These are phyloP conservation scores for Xerocomus subilludens DNA, from an alignment of 1,284 basidiomycete genomes.

Conservation along the genomic window DNA sequence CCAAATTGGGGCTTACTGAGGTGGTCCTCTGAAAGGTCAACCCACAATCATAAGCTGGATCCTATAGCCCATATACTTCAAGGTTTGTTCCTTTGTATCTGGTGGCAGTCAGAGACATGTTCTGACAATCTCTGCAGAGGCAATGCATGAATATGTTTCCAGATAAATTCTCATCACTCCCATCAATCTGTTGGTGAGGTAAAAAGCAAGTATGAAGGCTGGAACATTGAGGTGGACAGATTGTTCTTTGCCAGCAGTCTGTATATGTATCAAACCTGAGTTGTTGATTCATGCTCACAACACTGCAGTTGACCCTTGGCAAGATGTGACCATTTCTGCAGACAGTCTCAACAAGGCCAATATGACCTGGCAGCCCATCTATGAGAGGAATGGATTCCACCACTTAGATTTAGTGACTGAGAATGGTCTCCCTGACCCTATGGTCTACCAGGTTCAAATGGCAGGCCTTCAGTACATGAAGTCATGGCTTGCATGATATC, in stretches of 20 bases:
- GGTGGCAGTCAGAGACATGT: neutral
- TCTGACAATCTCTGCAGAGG: slow-evolving; percentile 55
- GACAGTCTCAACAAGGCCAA: slow-evolving; percentile 61
- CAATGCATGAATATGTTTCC: slow-evolving; percentile 73
- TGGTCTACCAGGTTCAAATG: slow-evolving; percentile 65
- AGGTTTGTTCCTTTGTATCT: slow-evolving; percentile 57
- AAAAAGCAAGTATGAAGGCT: slow-evolving; percentile 68
- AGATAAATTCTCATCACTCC: slow-evolving; percentile 61
- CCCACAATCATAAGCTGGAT: slow-evolving; percentile 71
- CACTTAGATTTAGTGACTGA: slow-evolving; percentile 66
- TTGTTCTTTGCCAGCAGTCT: slow-evolving; percentile 77
- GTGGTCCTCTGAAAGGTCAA: slow-evolving; percentile 64
- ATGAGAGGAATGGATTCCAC: slow-evolving; percentile 71
- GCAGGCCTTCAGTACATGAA: slow-evolving; percentile 60
- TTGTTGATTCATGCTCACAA: slow-evolving; percentile 13
- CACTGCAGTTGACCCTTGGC: slow-evolving; percentile 75
- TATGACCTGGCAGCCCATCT: slow-evolving; percentile 66
- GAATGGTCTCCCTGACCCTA: slow-evolving; percentile 61
- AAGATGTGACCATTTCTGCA: slow-evolving; percentile 73
- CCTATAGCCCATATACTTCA: slow-evolving; percentile 67
- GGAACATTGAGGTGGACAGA: slow-evolving; percentile 66
- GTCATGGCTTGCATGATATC: slow-evolving; percentile 59
- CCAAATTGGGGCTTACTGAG: slow-evolving; percentile 73
- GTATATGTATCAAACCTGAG: slow-evolving; percentile 58
- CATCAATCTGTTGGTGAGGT: slow-evolving; percentile 56